Evolutionary conservation across 108 stramenopile species (phyloP).

Genomic region (Discostella pseudostelligera): DNA sequence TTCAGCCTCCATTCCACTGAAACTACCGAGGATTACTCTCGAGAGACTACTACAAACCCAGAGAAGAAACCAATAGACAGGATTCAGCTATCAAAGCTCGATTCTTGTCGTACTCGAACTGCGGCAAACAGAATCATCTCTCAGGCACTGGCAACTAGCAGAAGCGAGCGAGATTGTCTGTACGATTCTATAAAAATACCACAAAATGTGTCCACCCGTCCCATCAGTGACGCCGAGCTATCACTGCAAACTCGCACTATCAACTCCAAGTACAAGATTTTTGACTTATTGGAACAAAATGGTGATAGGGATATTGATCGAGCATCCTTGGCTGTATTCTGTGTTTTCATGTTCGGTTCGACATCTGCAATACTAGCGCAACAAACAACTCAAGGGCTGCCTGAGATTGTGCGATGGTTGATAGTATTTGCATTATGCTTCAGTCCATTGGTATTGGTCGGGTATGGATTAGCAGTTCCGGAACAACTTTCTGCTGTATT

Average conservation of each 20-base stretch:
- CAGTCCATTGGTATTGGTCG: constrained; percentile 72
- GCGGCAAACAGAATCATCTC: constrained; percentile 51
- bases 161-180: constrained; percentile 23
- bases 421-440: constrained; percentile 78
- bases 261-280: constrained; percentile 73
- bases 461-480: constrained; percentile 78
- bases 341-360: constrained; percentile 56
- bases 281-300: constrained; percentile 78
- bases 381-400: constrained; percentile 49
- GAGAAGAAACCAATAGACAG: constrained; percentile 26
- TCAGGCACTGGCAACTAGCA: constrained; percentile 27
- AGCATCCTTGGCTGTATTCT: constrained; percentile 63
- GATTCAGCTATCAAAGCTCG: constrained; percentile 34
- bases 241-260: constrained; percentile 77
- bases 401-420: constrained; percentile 77
- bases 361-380: constrained; percentile 62
- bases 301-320: constrained; percentile 83
- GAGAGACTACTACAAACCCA: not conserved
- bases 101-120: constrained; percentile 53
- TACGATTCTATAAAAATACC: constrained; percentile 67
- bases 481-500: constrained; percentile 60
- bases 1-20: not conserved
- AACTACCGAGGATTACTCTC: not conserved
- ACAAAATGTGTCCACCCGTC: constrained; percentile 55
- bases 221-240: constrained; percentile 83